Conservation (phyloP, 208 protist species). For the Crithidia bombi region DNA sequence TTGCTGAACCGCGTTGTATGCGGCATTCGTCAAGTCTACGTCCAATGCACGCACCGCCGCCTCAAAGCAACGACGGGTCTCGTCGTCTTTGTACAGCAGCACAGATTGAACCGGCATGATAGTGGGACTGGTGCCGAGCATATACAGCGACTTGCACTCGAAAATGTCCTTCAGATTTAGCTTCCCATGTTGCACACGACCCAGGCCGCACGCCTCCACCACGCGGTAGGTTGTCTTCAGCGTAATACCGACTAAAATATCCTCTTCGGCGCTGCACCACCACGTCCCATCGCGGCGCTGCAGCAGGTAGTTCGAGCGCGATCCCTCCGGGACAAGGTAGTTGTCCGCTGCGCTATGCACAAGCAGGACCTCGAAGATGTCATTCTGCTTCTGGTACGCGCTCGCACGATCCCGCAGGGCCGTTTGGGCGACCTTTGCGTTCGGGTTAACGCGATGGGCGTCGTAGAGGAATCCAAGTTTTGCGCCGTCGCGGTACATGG, state of each 20-base stretch:
- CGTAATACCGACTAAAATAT: slow-evolving; percentile 84
- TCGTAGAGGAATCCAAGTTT: slow-evolving; percentile 68
- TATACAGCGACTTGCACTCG: slow-evolving; percentile 49
- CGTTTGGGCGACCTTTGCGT: slow-evolving; percentile 72
- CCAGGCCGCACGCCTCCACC: slow-evolving; percentile 32
- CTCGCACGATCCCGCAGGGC: slow-evolving; percentile 58
- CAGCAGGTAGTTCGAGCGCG: slow-evolving; percentile 84
- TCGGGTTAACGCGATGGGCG: slow-evolving; percentile 64
- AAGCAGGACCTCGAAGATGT: slow-evolving; percentile 71
- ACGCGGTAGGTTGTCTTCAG: slow-evolving; percentile 50
- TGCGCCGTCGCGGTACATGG: slow-evolving; percentile 67
- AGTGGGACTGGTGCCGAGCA: slow-evolving; percentile 78
- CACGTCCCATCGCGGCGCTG: slow-evolving; percentile 43
- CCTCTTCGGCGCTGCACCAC: slow-evolving; percentile 63
- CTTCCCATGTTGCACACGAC: slow-evolving; percentile 46
- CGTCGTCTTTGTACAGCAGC: slow-evolving; percentile 56
- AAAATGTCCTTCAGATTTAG: slow-evolving; percentile 66
- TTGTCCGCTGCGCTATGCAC: slow-evolving; percentile 48
- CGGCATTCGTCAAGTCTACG: not conserved
- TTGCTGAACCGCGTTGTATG: slow-evolving; percentile 5
- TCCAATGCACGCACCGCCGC: slow-evolving; percentile 23
- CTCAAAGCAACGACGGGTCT: slow-evolving; percentile 43
- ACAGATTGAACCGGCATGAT: slow-evolving; percentile 72
- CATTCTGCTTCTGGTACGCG: slow-evolving; percentile 30
- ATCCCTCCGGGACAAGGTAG: slow-evolving; percentile 81